Base-by-base conservation (phyloP, 2,329 filamentous ascomycete genomes). In the Apiospora arundinis region DNA sequence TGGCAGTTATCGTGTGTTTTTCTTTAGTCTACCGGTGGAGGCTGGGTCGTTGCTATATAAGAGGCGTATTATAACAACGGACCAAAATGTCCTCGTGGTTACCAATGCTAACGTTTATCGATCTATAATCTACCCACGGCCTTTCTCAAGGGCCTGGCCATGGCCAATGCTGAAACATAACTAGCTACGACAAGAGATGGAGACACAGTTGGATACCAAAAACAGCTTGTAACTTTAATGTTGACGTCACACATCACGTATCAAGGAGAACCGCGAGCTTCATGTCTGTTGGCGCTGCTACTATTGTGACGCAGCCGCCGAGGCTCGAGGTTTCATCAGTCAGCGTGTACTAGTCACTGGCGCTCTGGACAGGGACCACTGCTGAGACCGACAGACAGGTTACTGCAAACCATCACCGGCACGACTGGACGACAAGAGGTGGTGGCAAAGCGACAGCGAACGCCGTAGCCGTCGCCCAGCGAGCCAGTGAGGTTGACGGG, bases 401-500 rank as follows among this genome's bases (percentile, higher is more conserved):
- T 63, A 63, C 32, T 63, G 56, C 56, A 63, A 63, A 63, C 56
- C 56, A 63, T 40, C 32, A 40, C 67, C 63, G 52, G 48, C n/a
- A 44, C 56, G 49, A 69, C 68, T 69, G 68, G 68, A 42, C 65
- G 48, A 65, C 48, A 69, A 46, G 46, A 28, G 18, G n/a, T 44
- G 21, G 25, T 42, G 37, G 28, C 68, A 69, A 37, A 69, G n/a
- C 25, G n/a, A 42, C 46, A 69, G 48, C 16, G 16, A 37, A 25
- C 44, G 46, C 67, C 56, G n/a, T 63, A 63, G 44, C n/a, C 67
- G 48, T 42, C 46, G 32, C 4, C 67, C 67, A 69, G 67, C 52
- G 67, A 69, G 40, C 67, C 67, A 69, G 67, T 69, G 67, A 69
- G 40, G 28, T 42, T 28, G 67, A 48, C 25, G 21, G 42, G 7